Percentiles rank a stretch among this genome's conserved stretches.
Conservation (phyloP, 2,329 filamentous ascomycete genomes). For the Phialemoniopsis sp. region DNA sequence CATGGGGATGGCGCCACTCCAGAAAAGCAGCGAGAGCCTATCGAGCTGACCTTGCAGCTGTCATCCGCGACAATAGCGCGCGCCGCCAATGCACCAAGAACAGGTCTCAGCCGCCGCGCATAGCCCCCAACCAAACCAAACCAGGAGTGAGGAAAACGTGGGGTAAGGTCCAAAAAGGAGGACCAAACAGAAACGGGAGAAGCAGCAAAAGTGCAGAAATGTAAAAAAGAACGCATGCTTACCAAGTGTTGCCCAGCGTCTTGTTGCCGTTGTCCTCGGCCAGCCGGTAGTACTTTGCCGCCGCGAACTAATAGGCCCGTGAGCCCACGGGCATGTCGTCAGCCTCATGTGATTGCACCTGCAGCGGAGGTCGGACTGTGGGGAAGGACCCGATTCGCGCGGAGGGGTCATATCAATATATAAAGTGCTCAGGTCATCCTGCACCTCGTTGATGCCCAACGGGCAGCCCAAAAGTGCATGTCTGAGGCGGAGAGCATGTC, state of each 20-base stretch:
- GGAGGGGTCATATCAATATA: background rate
- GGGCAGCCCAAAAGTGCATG: background rate
- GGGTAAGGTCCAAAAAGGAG: background rate
- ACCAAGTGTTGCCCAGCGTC: slow-evolving; percentile 93
- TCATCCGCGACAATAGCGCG: slow-evolving; percentile 21
- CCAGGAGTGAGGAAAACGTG: background rate
- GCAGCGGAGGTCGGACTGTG: slow-evolving; percentile 2
- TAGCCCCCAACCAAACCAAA: background rate
- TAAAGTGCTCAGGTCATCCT: background rate
- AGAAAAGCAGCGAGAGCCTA: too few species aligned
- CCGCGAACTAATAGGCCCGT: slow-evolving; percentile 52
- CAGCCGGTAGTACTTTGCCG: slow-evolving; percentile 88
- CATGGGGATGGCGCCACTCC: too few species aligned
- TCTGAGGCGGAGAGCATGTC: background rate
- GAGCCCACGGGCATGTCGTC: slow-evolving; percentile 26
- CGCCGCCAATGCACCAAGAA: background rate
- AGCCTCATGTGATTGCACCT: slow-evolving; percentile 41
- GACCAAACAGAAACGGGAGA: too few species aligned
- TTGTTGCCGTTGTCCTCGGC: slow-evolving; percentile 88
- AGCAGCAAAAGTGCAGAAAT: slow-evolving; percentile 1
- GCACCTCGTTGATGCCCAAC: slow-evolving; percentile 4
- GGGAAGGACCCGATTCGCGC: too few species aligned
- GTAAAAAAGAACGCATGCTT: slow-evolving; percentile 36
- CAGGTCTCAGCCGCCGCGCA: background rate
- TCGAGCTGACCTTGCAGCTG: slow-evolving; percentile 17